phyloP scores from a whole-genome alignment of 495 filamentous ascomycete species.

The Jackrogersella multiformis region DNA sequence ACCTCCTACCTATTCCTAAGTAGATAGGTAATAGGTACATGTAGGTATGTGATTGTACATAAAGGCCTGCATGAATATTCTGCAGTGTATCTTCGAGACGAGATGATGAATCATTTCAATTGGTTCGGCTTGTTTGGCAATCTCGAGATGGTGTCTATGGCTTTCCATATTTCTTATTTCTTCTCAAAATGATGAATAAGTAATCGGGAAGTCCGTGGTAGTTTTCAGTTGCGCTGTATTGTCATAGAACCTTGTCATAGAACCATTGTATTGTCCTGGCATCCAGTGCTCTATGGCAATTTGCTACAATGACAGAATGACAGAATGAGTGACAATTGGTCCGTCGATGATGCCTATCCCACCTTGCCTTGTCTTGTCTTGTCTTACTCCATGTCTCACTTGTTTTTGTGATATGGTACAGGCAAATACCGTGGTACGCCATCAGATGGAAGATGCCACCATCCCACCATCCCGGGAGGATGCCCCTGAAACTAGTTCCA shows the following conservation, averaged over 20 bases:
- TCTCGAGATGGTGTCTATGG: not conserved
- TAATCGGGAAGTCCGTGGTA: too few relatives aligned
- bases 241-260: too few relatives aligned
- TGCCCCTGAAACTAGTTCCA: conserved; percentile 39
- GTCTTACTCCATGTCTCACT: conserved; percentile 12
- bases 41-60: conserved; percentile 7
- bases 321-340: too few relatives aligned
- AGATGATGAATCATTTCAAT: conserved; percentile 17
- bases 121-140: not conserved
- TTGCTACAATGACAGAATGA: too few relatives aligned
- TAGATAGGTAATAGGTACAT: too few relatives aligned
- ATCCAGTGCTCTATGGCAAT: too few relatives aligned
- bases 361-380: not conserved
- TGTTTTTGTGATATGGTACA: conserved; percentile 23
- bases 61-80: too few relatives aligned
- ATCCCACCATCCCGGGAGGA: conserved; percentile 2
- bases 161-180: too few relatives aligned
- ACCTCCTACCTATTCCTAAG: too few relatives aligned
- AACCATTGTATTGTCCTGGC: too few relatives aligned
- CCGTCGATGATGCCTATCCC: not conserved
- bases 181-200: too few relatives aligned
- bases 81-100: not conserved
- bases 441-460: conserved; percentile 23
- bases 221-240: too few relatives aligned
- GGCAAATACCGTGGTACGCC: conserved; percentile 34